Evolutionary conservation across 1,284 basidiomycete species (phyloP).

Genomic region (Inonotus hispidus): DNA sequence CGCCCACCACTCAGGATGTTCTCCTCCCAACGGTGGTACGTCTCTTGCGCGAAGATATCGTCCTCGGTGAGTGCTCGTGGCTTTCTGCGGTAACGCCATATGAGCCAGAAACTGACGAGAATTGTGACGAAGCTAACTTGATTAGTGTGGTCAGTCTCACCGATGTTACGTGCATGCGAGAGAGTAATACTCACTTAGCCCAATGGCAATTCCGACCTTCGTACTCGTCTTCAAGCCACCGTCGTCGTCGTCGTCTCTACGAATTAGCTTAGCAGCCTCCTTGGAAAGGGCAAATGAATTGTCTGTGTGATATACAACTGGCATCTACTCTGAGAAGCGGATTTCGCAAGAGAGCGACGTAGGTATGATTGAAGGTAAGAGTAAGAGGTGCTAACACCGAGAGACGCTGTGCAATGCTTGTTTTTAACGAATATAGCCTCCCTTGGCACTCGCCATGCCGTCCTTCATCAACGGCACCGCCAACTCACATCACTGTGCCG

Average conservation of each 20-base stretch:
- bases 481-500: background rate
- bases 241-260: conserved; percentile 5
- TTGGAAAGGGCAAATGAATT: background rate
- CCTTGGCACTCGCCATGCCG: background rate
- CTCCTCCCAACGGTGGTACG: conserved; percentile 25
- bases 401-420: background rate
- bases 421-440: background rate
- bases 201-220: conserved; percentile 16
- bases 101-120: conserved; percentile 28
- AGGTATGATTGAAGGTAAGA: background rate
- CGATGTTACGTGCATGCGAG: background rate
- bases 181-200: conserved; percentile 11
- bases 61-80: conserved; percentile 6
- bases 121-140: conserved; percentile 26
- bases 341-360: background rate
- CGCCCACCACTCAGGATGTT: conserved; percentile 16
- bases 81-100: conserved; percentile 19
- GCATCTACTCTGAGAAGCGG: background rate
- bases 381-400: background rate
- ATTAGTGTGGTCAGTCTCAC: background rate
- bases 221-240: conserved; percentile 12
- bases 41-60: conserved; percentile 4
- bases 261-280: background rate
- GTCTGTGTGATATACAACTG: background rate
- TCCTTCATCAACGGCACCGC: background rate